These are phyloP conservation scores for Cystobasidium pallidum DNA, from an alignment of 1,284 basidiomycete species.

Conservation along the genomic window DNA sequence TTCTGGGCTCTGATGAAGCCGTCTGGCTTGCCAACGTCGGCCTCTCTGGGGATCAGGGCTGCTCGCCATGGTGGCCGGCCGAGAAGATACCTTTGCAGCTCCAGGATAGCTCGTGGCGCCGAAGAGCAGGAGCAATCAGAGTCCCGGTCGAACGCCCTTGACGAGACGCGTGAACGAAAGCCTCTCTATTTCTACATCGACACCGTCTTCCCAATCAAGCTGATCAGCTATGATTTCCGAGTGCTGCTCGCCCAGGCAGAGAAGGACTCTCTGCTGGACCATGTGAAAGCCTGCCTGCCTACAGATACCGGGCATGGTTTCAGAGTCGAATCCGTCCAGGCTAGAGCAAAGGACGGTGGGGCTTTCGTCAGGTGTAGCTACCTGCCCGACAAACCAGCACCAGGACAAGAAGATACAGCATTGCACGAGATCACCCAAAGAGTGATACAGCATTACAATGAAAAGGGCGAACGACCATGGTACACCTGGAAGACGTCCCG, in stretches of 20 bases:
- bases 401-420: constrained; percentile 29
- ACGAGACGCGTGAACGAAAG: constrained; percentile 9
- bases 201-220: constrained; percentile 49
- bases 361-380: constrained; percentile 82
- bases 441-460: constrained; percentile 38
- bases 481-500: constrained; percentile 45
- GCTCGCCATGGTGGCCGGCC: background rate
- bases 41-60: background rate
- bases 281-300: constrained; percentile 44
- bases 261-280: constrained; percentile 43
- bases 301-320: constrained; percentile 43
- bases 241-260: constrained; percentile 45
- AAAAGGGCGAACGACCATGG: constrained; percentile 48
- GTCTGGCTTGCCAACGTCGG: background rate
- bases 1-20: background rate
- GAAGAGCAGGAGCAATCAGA: background rate
- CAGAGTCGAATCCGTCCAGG: constrained; percentile 49
- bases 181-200: constrained; percentile 49
- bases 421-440: constrained; percentile 44
- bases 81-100: constrained; percentile 1
- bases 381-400: constrained; percentile 56
- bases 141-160: constrained; percentile 18
- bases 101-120: constrained; percentile 1
- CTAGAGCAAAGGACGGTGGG: constrained; percentile 72
- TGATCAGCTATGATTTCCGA: constrained; percentile 48